A percentile compares a stretch with the other conserved stretches of the same genome.
Conservation (phyloP, 176 grass and related monocot species). For the Typha latifolia region DNA sequence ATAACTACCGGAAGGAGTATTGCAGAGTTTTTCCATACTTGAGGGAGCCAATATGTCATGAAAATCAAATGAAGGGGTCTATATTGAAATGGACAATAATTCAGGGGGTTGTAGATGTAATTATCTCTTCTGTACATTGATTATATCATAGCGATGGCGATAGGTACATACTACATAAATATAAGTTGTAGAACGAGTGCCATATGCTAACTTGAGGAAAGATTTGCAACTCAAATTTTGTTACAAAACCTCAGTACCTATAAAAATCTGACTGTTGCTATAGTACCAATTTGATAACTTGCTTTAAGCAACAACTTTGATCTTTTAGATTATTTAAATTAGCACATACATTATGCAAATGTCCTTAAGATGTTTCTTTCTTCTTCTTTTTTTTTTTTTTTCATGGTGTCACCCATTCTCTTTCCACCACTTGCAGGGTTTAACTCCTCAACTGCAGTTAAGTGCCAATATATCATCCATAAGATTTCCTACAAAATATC, state of each 20-base stretch:
- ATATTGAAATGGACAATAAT: too few relatives aligned
- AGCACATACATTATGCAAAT: not conserved
- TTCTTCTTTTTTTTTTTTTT: not conserved
- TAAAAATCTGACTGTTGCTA: not conserved
- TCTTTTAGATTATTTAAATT: not conserved
- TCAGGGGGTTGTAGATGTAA: too few relatives aligned
- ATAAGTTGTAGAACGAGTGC: too few relatives aligned
- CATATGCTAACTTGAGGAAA: not conserved
- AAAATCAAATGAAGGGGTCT: too few relatives aligned
- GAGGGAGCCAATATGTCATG: too few relatives aligned
- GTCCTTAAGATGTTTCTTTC: not conserved
- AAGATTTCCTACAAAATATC: not conserved
- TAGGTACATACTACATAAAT: not conserved
- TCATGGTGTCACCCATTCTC: not conserved
- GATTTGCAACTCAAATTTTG: not conserved
- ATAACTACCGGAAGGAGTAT: too few relatives aligned
- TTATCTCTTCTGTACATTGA: too few relatives aligned
- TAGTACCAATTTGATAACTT: not conserved
- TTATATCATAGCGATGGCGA: not conserved
- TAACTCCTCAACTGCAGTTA: not conserved
- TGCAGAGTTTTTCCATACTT: too few relatives aligned
- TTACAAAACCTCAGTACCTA: not conserved
- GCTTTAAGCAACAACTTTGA: not conserved
- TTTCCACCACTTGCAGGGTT: not conserved
- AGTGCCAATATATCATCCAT: conserved; percentile 1